Conservation (phyloP, 2,329 filamentous ascomycete species). For the Monosporascus sp. region DNA sequence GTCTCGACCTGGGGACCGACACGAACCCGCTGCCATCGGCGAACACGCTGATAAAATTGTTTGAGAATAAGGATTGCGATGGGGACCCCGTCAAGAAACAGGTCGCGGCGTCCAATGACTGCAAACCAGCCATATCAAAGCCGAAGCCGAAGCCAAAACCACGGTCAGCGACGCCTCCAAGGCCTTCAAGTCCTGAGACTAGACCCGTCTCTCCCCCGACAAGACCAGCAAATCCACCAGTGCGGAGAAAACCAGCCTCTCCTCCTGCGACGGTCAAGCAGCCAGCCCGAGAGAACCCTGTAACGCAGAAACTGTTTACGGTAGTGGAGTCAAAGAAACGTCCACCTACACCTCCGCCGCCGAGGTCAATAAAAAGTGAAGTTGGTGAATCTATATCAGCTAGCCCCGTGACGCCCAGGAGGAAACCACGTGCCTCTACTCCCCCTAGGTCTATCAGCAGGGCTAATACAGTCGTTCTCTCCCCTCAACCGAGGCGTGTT, state of each 20-base stretch:
- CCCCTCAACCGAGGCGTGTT: conserved; percentile 21
- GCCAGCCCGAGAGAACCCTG: neutral
- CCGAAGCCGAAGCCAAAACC: conserved; percentile 11
- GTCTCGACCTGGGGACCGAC: conserved; percentile 39
- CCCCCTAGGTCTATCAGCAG: conserved; percentile 15
- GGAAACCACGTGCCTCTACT: conserved; percentile 17
- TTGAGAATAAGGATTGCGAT: conserved; percentile 47
- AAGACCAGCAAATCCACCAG: conserved; percentile 12
- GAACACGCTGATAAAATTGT: conserved; percentile 61
- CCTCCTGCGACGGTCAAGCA: conserved; percentile 7
- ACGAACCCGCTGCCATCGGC: conserved; percentile 57
- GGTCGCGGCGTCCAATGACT: conserved; percentile 8
- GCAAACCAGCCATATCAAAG: neutral
- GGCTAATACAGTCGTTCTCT: conserved; percentile 18
- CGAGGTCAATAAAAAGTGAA: conserved; percentile 11
- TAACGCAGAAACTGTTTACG: neutral
- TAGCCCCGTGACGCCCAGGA: conserved; percentile 3
- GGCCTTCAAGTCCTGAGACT: conserved; percentile 21
- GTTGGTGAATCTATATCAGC: conserved; percentile 3
- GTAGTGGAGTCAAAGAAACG: conserved; percentile 10
- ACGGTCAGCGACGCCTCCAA: conserved; percentile 28
- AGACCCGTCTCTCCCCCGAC: conserved; percentile 19
- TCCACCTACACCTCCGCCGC: conserved; percentile 20
- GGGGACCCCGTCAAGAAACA: conserved; percentile 28
- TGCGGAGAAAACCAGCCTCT: conserved; percentile 14